Evolutionary conservation across 1,284 basidiomycete species (phyloP).

Genomic region (Moesziomyces parantarcticus): DNA sequence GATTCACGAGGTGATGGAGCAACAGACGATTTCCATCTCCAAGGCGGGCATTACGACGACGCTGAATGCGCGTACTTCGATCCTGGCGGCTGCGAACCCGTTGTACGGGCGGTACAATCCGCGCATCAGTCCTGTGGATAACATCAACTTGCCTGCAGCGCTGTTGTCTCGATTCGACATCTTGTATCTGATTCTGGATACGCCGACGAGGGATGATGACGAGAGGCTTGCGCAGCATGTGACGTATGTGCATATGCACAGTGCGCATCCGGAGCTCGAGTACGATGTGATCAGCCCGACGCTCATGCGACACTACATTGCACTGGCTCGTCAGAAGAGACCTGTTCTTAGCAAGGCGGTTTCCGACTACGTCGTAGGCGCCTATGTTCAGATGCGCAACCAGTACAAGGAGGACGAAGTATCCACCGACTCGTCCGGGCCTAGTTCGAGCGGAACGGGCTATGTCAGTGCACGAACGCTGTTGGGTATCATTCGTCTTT

Average conservation of each 20-base stretch:
- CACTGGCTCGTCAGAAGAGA: constrained; percentile 85
- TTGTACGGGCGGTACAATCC: constrained; percentile 98
- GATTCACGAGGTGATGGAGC: constrained; percentile 99
- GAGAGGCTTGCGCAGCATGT: constrained; percentile 96
- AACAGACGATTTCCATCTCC: constrained; percentile 98
- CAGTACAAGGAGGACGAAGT: constrained; percentile 89
- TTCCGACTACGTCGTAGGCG: constrained; percentile 91
- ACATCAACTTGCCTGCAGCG: constrained; percentile 98
- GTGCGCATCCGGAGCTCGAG: constrained; percentile 81
- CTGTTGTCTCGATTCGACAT: constrained; percentile 95
- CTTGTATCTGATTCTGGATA: constrained; percentile 96
- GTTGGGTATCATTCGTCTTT: constrained; percentile 90
- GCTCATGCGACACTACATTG: constrained; percentile 96
- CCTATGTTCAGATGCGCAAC: constrained; percentile 93
- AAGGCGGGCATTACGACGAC: constrained; percentile 99
- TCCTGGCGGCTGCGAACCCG: constrained; percentile 97
- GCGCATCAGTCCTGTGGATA: constrained; percentile 96
- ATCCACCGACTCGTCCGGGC: constrained; percentile 79
- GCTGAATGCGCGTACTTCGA: constrained; percentile 96
- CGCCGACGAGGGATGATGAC: constrained; percentile 91
- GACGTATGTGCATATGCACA: constrained; percentile 98
- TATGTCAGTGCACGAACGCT: constrained; percentile 98
- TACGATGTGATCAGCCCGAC: constrained; percentile 80
- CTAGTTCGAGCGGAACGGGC: constrained; percentile 10
- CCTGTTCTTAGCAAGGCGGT: constrained; percentile 87